These are phyloP conservation scores for Plasmodium vinckei DNA, from an alignment of 169 alveolate species.

Conservation along the genomic window DNA sequence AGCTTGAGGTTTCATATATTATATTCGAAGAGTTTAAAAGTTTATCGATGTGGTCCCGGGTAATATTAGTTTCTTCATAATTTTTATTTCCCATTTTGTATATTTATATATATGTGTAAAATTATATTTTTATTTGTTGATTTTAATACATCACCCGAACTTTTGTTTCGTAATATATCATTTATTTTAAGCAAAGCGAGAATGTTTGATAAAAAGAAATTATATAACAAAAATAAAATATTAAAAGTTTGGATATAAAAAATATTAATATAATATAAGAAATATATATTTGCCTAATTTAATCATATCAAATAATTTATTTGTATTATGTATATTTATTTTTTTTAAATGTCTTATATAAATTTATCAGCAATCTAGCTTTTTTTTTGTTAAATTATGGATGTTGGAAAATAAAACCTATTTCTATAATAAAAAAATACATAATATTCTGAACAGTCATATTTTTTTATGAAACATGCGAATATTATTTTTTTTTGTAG, in stretches of 20 bases:
- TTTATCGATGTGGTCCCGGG: conserved; percentile 19
- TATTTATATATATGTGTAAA: conserved; percentile 10
- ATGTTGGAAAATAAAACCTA: neutral
- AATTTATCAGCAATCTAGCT: neutral
- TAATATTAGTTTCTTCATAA: conserved; percentile 14
- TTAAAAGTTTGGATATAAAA: neutral
- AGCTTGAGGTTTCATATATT: conserved; percentile 26
- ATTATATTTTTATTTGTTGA: neutral
- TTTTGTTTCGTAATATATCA: no score
- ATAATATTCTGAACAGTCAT: conserved; percentile 29
- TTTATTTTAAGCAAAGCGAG: no score
- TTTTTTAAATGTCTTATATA: neutral
- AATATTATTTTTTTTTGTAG: conserved; percentile 15
- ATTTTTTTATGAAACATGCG: conserved; percentile 19
- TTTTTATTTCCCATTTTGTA: conserved; percentile 38
- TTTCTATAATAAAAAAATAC: neutral
- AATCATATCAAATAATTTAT: neutral
- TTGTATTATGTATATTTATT: neutral
- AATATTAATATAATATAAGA: neutral
- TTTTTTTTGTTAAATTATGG: conserved; percentile 4
- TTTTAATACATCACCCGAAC: no score
- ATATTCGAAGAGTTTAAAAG: conserved; percentile 53
- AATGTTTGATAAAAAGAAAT: neutral
- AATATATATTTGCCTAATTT: neutral
- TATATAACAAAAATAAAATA: neutral